Evolutionary conservation across 208 protist genomes (phyloP), one percentile per base, ranked within the genome.

Genomic region (Trypanosoma grayi): DNA sequence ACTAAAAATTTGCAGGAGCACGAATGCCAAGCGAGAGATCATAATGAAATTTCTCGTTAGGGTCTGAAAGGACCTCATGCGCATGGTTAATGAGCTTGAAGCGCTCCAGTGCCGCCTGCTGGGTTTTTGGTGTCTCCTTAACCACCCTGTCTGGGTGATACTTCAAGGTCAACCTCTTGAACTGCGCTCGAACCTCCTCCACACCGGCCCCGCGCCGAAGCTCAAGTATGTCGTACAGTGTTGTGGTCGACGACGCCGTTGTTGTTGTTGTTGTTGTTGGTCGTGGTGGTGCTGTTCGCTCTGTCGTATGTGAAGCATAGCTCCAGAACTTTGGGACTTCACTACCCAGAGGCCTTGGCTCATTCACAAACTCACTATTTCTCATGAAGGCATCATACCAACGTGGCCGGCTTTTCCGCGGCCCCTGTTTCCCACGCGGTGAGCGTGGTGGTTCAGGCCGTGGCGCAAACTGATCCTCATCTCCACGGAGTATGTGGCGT

Each of bases 21-120:
- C 24, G 2, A 10, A 44, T 31, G 5, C 34, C 51, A 50, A 93
- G 47, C 9, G 73, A 73, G 22, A 59, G 66, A 70, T 99, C 98
- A 75, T 99, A 99, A 7, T 92, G 54, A 40, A 76, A 56, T 36
- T 97, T 89, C 55, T 97, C 96, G 41, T 90, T 64, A 6, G 70
- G 41, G 60, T 99, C 93, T 5, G 67, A 77, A 1, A 99, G 82
- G 6, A 99, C 82, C 25, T 94, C 92, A 80, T 99, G 98, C 9
- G 98, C 97, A 22, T 92, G 54, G 48, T 83, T 95, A 18, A 99
- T 89, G 43, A 87, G 81, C 75, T 98, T 98, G 76, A 99, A 98
- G 51, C 79, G 73, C 56, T 90, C 81, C 13, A 78, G 40, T 11
- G 80, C 75, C 4, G 44, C 30, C 46, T 64, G 52, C 22, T 83